Conservation (phyloP, 176 grass and related monocot genomes). For the Musa troglodytarum region DNA sequence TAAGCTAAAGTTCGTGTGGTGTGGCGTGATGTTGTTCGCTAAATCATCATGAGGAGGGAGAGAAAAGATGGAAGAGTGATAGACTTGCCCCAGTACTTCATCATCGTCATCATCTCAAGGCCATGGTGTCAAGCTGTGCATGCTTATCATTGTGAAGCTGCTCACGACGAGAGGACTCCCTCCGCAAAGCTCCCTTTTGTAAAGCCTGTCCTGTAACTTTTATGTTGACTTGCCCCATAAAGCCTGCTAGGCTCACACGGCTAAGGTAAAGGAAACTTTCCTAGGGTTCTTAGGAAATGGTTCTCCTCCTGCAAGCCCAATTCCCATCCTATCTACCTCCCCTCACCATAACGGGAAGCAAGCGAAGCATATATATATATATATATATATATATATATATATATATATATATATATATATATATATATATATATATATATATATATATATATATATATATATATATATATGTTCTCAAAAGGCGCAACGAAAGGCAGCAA, state of each 20-base stretch:
- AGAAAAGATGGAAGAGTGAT: not conserved
- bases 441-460: no score
- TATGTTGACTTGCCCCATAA: slow-evolving; percentile 5
- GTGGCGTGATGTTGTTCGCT: no score
- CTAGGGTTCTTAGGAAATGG: no score
- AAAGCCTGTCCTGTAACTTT: not conserved
- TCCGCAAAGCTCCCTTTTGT: not conserved
- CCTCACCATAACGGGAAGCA: no score
- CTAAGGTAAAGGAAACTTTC: not conserved
- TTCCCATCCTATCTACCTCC: no score
- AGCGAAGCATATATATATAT: no score
- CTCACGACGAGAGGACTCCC: not conserved
- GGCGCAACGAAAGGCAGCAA: not conserved
- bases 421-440: no score
- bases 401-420: no score
- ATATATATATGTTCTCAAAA: not conserved
- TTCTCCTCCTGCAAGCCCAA: no score
- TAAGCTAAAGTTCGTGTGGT: no score
- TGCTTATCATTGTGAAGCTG: not conserved
- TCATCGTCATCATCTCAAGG: not conserved
- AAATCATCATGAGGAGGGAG: no score
- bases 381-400: no score
- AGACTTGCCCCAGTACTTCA: not conserved
- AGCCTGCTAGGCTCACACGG: not conserved
- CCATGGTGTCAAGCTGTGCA: not conserved